Conservation (phyloP, 352 stramenopile genomes). For the Globisporangium barbulae region DNA sequence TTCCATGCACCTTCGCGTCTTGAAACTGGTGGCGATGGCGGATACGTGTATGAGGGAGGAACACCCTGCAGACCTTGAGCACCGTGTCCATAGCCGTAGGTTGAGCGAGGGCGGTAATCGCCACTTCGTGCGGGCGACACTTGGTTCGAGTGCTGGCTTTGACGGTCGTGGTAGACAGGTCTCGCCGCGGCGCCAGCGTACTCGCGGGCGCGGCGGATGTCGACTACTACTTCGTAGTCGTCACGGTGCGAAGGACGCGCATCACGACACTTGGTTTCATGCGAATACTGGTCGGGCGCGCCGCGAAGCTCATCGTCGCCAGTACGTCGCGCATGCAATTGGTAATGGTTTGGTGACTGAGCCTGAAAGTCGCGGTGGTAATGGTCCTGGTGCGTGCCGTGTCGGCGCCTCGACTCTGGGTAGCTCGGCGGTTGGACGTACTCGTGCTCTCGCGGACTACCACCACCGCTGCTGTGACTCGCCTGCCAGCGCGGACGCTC, state of each 20-base stretch:
- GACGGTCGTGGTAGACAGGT: neutral
- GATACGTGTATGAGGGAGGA: neutral
- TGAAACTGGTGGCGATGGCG: neutral
- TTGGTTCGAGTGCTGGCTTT: neutral
- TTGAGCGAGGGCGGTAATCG: neutral
- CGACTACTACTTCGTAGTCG: neutral
- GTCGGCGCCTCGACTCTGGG: neutral
- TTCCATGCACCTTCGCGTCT: neutral
- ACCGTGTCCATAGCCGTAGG: neutral
- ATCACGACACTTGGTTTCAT: neutral
- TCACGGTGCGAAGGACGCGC: neutral
- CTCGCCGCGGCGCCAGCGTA: neutral
- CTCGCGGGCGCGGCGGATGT: neutral
- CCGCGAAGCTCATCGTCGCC: neutral
- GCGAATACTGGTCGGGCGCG: neutral
- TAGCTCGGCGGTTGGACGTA: constrained; percentile 3
- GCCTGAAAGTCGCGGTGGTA: neutral
- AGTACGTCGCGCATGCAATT: neutral
- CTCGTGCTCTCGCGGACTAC: neutral
- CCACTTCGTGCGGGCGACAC: neutral
- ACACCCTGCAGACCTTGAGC: neutral
- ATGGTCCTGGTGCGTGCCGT: neutral
- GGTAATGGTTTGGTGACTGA: neutral
- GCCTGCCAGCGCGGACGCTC: neutral
- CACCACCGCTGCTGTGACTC: neutral